Evolutionary conservation across 495 filamentous ascomycete species (phyloP).

Genomic region (Xylaria longipes): DNA sequence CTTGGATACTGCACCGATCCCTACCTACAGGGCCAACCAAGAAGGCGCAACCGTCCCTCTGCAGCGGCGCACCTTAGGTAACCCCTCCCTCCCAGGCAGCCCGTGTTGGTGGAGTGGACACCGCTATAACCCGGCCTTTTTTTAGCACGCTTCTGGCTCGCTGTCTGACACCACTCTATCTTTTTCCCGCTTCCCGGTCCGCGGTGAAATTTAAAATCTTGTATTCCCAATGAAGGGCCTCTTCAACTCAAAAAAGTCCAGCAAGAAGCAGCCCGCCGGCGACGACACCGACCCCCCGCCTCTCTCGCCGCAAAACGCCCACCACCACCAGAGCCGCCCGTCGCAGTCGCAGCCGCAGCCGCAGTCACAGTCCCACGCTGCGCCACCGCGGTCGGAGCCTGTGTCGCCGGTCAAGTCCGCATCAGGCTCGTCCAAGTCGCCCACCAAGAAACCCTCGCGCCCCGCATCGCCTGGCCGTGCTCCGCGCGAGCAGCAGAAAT

Average conservation of each 20-base stretch:
- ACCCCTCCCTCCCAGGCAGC: constrained; percentile 1
- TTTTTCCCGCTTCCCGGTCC: constrained; percentile 6
- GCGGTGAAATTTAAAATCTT: constrained; percentile 12
- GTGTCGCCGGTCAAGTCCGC: constrained; percentile 37
- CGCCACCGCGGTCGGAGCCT: constrained; percentile 35
- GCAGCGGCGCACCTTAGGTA: constrained; percentile 20
- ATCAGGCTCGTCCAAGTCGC: constrained; percentile 31
- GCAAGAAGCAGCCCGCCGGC: constrained; percentile 55
- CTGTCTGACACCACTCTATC: neutral
- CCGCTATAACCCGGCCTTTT: constrained; percentile 17
- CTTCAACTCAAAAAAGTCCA: constrained; percentile 60
- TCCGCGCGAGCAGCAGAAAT: constrained; percentile 38
- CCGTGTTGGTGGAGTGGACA: constrained; percentile 26
- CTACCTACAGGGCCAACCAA: neutral
- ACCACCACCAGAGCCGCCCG: constrained; percentile 31
- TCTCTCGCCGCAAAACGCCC: constrained; percentile 8
- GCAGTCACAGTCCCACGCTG: constrained; percentile 33
- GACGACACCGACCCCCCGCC: constrained; percentile 47
- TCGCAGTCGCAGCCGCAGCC: constrained; percentile 39
- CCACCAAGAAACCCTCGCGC: constrained; percentile 37
- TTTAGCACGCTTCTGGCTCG: constrained; percentile 21
- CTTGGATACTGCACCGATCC: constrained; percentile 1
- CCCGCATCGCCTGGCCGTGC: constrained; percentile 38
- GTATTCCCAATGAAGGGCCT: constrained; percentile 58
- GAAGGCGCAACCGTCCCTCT: neutral